These are phyloP conservation scores for Moricandia moricandioides DNA, from an alignment of 345 rosid genomes.

Conservation along the genomic window DNA sequence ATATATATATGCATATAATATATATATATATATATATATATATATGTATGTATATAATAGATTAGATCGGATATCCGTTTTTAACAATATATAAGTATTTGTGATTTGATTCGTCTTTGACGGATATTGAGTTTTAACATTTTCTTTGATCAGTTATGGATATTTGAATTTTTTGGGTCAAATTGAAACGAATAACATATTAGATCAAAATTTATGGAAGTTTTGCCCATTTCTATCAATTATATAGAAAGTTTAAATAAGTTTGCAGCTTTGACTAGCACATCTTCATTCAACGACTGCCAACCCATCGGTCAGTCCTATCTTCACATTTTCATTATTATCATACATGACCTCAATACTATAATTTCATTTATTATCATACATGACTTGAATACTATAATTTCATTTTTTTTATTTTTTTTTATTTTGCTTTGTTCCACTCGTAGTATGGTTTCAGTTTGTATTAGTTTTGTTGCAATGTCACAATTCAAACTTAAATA, in stretches of 20 bases:
- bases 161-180: too few species aligned
- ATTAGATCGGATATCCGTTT: too few species aligned
- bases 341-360: background rate
- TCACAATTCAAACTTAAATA: background rate
- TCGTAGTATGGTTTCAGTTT: background rate
- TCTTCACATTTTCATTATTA: background rate
- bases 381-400: background rate
- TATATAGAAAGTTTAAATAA: background rate
- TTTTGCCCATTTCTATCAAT: too few species aligned
- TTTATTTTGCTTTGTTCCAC: background rate
- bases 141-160: too few species aligned
- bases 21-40: too few species aligned
- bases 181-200: too few species aligned
- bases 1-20: too few species aligned
- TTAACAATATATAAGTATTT: too few species aligned
- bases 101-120: too few species aligned
- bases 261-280: constrained; percentile 23
- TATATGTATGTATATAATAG: too few species aligned
- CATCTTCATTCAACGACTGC: constrained; percentile 33
- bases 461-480: background rate
- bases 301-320: constrained; percentile 15
- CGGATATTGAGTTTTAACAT: too few species aligned
- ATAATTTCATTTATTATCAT: background rate
- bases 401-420: background rate
- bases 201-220: too few species aligned